Base-by-base conservation (phyloP, 257 asterid genomes). In the Buddleja alternifolia region DNA sequence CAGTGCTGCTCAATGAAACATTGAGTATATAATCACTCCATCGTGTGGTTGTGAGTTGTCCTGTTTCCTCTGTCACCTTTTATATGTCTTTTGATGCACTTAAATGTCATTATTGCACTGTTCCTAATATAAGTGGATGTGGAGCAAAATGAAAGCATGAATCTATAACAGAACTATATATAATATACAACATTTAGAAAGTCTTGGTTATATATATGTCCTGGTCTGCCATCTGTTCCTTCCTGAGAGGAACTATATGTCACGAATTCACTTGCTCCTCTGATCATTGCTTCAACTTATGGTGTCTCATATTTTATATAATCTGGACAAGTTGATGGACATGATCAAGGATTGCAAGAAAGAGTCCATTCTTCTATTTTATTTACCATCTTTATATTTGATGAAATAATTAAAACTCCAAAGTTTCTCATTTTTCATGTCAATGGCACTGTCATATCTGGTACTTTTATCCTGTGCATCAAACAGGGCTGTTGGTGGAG, bases 1-100 rank as follows among this genome's bases (percentile, higher is more conserved):
- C 29, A 45, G 32, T 61, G 45, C 63, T 66, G 44, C 55, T 47
- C 15, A 32, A 45, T 24, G 34, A 32, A 32, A 42, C 47, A 60
- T 52, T 44, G 39, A 25, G 14, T 8, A 8, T 48, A 11, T 62
- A 42, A 25, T 48, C 42, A 46, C 37, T 59, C n/a, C 20, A 16
- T 45, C 72, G 15, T 40, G 57, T 47, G 39, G 62, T 57, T 66
- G 60, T 53, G 73, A 45, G 34, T 61, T 51, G 21, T 36, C 16
- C 63, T 66, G 29, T 41, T 59, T 36, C 6, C 54, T 59, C 45
- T 11, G 5, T n/a, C 10, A 5, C 23, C 60, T 46, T 0, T 63
- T 4, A 3, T 32, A 10, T 23, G 36, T 65, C 70, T 7, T 21
- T 25, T 20, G 44, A 53, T 23, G 8, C 37, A 39, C 58, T 32